phyloP scores from a whole-genome alignment of 176 grass and related monocot genomes.

The Oryza punctata region DNA sequence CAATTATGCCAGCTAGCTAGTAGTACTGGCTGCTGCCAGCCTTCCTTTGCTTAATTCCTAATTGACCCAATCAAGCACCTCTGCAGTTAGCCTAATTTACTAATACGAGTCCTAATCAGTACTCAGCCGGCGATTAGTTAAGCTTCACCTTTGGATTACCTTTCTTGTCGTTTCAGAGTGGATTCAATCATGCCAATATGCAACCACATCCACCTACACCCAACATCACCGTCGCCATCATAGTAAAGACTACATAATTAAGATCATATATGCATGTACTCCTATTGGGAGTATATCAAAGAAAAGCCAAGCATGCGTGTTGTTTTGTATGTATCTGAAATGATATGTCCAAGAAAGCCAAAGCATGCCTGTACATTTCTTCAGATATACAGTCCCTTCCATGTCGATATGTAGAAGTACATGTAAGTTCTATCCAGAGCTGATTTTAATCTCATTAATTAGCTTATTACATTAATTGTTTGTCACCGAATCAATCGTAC shows the following conservation, averaged over 20 bases:
- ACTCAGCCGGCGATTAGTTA: neutral
- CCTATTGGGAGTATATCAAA: neutral
- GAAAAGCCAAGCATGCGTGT: neutral
- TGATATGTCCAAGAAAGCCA: neutral
- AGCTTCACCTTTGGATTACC: neutral
- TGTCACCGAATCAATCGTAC: neutral
- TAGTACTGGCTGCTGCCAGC: neutral
- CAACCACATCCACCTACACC: neutral
- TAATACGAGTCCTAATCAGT: neutral
- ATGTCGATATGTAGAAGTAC: no score
- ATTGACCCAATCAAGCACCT: neutral
- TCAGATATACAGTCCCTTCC: neutral
- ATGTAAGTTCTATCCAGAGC: no score
- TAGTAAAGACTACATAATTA: neutral
- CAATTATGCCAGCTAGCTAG: neutral
- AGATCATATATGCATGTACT: neutral
- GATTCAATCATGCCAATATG: neutral
- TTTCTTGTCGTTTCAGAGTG: neutral
- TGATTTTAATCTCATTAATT: neutral
- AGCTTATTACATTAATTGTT: neutral
- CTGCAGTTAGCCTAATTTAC: neutral
- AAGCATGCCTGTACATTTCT: neutral
- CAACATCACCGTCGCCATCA: neutral
- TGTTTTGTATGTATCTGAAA: neutral
- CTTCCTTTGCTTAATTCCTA: neutral